Percentiles rank a stretch among this genome's conserved stretches.
Evolutionary conservation across 345 rosid species (phyloP).

Genomic region (Punica granatum): DNA sequence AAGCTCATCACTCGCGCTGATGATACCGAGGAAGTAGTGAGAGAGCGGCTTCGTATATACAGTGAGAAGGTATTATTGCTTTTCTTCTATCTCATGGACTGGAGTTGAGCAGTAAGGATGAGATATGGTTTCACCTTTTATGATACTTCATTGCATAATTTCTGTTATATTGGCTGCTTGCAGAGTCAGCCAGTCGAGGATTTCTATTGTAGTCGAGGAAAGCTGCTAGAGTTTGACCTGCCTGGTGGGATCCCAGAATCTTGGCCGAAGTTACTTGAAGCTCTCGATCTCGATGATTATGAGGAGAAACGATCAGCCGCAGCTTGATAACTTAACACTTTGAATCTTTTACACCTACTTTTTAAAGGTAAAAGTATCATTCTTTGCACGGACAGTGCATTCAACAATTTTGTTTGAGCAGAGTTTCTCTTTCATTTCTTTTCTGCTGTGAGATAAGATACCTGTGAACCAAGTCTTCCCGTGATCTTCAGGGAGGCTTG

Average conservation of each 20-base stretch:
- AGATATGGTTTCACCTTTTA: no score
- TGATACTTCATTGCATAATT: no score
- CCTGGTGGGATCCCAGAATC: slow-evolving; percentile 96
- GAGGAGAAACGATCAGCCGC: slow-evolving; percentile 66
- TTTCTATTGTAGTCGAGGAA: slow-evolving; percentile 60
- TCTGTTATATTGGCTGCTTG: slow-evolving; percentile 9
- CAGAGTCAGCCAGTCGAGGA: slow-evolving; percentile 94
- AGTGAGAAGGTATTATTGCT: slow-evolving; percentile 46
- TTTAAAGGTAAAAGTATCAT: slow-evolving; percentile 23
- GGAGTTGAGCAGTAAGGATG: no score
- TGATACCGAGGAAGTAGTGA: slow-evolving; percentile 90
- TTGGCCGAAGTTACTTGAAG: slow-evolving; percentile 93
- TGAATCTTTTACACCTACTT: slow-evolving; percentile 13
- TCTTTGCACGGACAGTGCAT: slow-evolving; percentile 58
- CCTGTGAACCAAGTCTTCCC: background rate
- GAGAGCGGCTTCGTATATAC: slow-evolving; percentile 71
- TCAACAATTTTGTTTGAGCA: slow-evolving; percentile 40
- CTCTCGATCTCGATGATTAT: slow-evolving; percentile 68
- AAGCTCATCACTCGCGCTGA: slow-evolving; percentile 84
- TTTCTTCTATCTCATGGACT: background rate
- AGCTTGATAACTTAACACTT: slow-evolving; percentile 33
- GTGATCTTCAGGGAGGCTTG: background rate
- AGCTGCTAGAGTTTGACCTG: slow-evolving; percentile 71
- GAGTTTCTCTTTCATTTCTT: slow-evolving; percentile 11
- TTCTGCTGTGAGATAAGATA: background rate